Conservation (phyloP, 164 flowering plant species). For the Vitis amurensis region DNA sequence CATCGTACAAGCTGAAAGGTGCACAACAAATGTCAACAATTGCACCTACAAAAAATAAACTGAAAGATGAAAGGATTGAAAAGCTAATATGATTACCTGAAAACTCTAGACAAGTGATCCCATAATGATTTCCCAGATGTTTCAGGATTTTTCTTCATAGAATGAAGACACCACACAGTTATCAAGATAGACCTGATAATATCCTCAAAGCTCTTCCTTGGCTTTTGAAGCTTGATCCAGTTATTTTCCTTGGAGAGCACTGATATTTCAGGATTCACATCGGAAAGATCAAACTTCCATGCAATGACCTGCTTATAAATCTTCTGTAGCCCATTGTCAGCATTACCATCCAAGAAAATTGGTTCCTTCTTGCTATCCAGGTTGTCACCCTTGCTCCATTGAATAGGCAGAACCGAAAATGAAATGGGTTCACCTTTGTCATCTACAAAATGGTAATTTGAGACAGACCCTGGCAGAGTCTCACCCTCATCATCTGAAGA, state of each 20-base stretch:
- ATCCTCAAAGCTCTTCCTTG: constrained; percentile 60
- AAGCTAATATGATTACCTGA: constrained; percentile 30
- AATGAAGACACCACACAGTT: constrained; percentile 56
- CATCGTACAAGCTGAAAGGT: constrained; percentile 26
- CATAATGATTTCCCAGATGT: constrained; percentile 50
- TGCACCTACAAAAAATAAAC: background rate
- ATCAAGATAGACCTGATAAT: constrained; percentile 55
- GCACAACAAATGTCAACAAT: background rate
- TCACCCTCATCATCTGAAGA: constrained; percentile 42
- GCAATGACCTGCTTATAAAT: constrained; percentile 58
- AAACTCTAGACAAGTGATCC: constrained; percentile 55
- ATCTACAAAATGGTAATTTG: constrained; percentile 34
- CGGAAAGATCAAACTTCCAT: constrained; percentile 69
- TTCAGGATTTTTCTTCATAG: constrained; percentile 45
- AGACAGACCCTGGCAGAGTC: constrained; percentile 20
- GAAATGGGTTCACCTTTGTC: constrained; percentile 25
- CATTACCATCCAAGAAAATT: constrained; percentile 26
- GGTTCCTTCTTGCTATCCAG: background rate
- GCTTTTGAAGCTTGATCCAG: constrained; percentile 76
- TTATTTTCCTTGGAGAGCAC: constrained; percentile 54
- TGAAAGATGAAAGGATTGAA: background rate
- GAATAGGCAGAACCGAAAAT: constrained; percentile 30
- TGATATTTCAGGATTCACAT: constrained; percentile 48
- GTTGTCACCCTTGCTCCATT: constrained; percentile 23
- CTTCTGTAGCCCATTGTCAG: constrained; percentile 30